phyloP scores from a whole-genome alignment of 192 early-diverging fungal species.

The Rhizoclosmatium globosum region DNA sequence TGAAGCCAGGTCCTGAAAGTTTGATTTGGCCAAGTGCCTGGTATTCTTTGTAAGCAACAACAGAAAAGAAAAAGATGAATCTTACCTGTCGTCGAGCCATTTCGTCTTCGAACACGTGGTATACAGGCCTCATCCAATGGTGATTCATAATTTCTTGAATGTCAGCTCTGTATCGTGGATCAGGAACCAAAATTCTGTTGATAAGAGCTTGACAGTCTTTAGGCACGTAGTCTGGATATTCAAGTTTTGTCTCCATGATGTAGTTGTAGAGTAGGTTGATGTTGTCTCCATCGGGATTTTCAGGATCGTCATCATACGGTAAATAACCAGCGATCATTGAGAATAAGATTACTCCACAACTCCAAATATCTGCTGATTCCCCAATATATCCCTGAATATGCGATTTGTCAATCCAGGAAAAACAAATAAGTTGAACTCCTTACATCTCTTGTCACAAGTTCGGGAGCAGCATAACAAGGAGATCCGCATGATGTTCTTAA shows the following conservation, averaged over 20 bases:
- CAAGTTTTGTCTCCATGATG: slow-evolving; percentile 66
- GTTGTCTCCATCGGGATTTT: slow-evolving; percentile 67
- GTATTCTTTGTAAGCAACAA: neutral
- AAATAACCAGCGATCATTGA: slow-evolving; percentile 72
- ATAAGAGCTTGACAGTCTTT: slow-evolving; percentile 56
- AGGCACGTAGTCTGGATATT: slow-evolving; percentile 63
- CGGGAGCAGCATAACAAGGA: slow-evolving; percentile 99
- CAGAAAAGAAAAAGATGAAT: neutral
- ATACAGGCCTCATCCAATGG: slow-evolving; percentile 45
- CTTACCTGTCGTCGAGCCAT: slow-evolving; percentile 20
- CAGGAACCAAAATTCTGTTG: slow-evolving; percentile 60
- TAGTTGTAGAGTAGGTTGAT: slow-evolving; percentile 70
- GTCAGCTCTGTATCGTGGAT: slow-evolving; percentile 56
- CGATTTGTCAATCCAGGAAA: neutral
- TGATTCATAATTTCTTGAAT: slow-evolving; percentile 64
- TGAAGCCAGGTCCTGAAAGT: slow-evolving; percentile 21
- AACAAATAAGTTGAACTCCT: slow-evolving; percentile 2
- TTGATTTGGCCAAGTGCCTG: slow-evolving; percentile 14
- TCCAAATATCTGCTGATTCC: slow-evolving; percentile 98
- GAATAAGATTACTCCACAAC: slow-evolving; percentile 94
- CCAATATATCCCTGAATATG: slow-evolving; percentile 84
- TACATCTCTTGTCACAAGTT: slow-evolving; percentile 94
- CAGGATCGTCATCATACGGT: slow-evolving; percentile 69
- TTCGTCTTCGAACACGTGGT: slow-evolving; percentile 44
- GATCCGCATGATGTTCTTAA: slow-evolving; percentile 96